Evolutionary conservation across 208 protist species (phyloP).

Genomic region (Endotrypanum monterogeii): DNA sequence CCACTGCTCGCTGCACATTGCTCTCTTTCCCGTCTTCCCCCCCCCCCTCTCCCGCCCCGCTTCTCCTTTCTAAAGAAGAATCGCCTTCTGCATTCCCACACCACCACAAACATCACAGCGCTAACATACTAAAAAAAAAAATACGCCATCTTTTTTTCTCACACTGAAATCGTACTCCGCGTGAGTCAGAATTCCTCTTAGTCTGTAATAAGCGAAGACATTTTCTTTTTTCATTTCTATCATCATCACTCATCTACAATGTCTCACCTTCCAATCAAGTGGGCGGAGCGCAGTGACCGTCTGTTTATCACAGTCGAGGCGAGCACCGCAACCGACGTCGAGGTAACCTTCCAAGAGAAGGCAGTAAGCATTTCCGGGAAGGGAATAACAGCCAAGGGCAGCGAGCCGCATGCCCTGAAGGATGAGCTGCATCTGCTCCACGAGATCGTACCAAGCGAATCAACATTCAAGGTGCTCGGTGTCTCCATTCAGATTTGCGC

Average conservation of each 20-base stretch:
- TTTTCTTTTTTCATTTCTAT: neutral
- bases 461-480: conserved; percentile 88
- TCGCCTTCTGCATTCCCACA: neutral
- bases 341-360: conserved; percentile 83
- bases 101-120: neutral
- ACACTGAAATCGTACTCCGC: too few species aligned
- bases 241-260: conserved; percentile 19
- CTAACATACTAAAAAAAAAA: neutral
- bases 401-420: conserved; percentile 64
- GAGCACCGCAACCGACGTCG: conserved; percentile 69
- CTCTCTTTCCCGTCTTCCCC: too few species aligned
- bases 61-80: neutral
- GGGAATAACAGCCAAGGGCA: conserved; percentile 69
- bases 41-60: neutral
- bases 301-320: conserved; percentile 89
- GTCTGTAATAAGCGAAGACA: too few species aligned
- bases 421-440: conserved; percentile 77
- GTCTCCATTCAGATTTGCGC: conserved; percentile 86
- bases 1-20: neutral
- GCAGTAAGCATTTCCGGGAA: conserved; percentile 67
- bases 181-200: too few species aligned
- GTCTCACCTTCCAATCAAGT: conserved; percentile 88
- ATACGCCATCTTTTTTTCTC: too few species aligned
- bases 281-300: conserved; percentile 87
- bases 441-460: conserved; percentile 77